Conservation (phyloP, 148 eudicot species). For the Camellia japonica region DNA sequence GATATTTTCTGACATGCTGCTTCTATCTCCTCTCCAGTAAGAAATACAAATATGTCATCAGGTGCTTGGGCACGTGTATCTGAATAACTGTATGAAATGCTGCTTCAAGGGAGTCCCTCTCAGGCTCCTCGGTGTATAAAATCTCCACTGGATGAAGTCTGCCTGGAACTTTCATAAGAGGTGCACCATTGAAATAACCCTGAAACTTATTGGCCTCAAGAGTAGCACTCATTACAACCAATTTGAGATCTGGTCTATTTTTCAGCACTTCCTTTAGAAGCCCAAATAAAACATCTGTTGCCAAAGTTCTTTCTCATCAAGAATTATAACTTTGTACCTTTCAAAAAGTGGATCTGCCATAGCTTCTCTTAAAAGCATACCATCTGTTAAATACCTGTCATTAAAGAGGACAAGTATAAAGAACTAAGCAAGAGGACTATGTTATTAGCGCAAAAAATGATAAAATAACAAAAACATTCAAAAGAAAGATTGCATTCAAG, state of each 20-base stretch:
- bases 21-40: constrained; percentile 38
- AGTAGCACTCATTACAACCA: constrained; percentile 96
- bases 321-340: constrained; percentile 77
- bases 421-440: background rate
- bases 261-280: constrained; percentile 80
- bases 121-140: constrained; percentile 82
- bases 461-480: background rate
- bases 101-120: constrained; percentile 86
- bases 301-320: constrained; percentile 92
- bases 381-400: constrained; percentile 79
- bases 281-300: constrained; percentile 89
- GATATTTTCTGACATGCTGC: constrained; percentile 26
- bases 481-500: background rate
- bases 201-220: constrained; percentile 95
- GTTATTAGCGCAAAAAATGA: background rate
- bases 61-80: constrained; percentile 65
- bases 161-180: constrained; percentile 94
- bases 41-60: constrained; percentile 56
- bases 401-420: constrained; percentile 8
- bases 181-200: constrained; percentile 75
- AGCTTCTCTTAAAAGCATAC: constrained; percentile 96
- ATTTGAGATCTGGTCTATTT: constrained; percentile 73
- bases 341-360: constrained; percentile 93
- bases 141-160: constrained; percentile 91
- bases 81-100: constrained; percentile 82